A percentile compares a stretch with the other conserved stretches of the same genome.
Evolutionary conservation across 306 rosid genomes (phyloP).

Genomic region (Glycine latifolia): DNA sequence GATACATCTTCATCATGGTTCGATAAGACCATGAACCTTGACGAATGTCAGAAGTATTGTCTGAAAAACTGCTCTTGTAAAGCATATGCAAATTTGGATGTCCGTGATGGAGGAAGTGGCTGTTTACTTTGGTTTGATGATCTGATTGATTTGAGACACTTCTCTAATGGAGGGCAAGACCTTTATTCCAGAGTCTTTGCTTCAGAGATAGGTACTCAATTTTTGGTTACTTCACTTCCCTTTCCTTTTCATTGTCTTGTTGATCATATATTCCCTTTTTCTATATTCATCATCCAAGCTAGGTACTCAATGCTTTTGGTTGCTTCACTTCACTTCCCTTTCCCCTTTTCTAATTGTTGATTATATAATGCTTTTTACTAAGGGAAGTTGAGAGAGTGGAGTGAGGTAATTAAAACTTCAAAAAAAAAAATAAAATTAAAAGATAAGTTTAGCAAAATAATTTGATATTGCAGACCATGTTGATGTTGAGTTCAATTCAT

Average conservation of each 20-base stretch:
- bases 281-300: background rate
- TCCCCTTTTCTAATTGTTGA: no score
- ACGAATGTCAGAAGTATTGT: no score
- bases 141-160: background rate
- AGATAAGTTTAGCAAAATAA: background rate
- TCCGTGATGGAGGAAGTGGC: conserved; percentile 37
- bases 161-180: conserved; percentile 42
- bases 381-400: no score
- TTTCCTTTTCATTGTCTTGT: background rate
- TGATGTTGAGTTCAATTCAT: background rate
- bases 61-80: no score
- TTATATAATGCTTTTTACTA: background rate
- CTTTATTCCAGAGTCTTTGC: conserved; percentile 42
- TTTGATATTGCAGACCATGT: background rate
- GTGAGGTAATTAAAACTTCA: background rate
- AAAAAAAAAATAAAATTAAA: background rate
- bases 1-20: no score
- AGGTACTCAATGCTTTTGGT: conserved; percentile 1
- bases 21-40: no score
- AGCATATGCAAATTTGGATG: conserved; percentile 11
- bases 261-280: no score
- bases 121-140: conserved; percentile 45
- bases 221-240: background rate
- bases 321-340: background rate
- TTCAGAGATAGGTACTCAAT: conserved; percentile 40